Base-by-base conservation (phyloP, 2,329 filamentous ascomycete species). In the Incumbomyces lentus region DNA sequence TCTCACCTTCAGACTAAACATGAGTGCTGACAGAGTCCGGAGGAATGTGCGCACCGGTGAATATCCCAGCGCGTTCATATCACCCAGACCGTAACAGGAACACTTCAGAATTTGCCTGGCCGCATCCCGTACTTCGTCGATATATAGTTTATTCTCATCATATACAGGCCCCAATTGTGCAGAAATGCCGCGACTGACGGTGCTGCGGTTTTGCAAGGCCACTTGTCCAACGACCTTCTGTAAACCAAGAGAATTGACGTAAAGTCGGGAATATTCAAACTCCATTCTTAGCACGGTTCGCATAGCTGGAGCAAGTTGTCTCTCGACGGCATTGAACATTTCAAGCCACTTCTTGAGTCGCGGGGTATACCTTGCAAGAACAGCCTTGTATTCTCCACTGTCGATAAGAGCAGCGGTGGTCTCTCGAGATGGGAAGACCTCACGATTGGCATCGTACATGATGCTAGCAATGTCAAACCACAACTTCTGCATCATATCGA, bases 401-500 rank as follows among this genome's bases (percentile, higher is more conserved):
- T 87, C 82, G 61, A 95, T 93, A 56, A 96, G 80, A 37, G 88
- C 82, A 8, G 86, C 86, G 0, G 92, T 96, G 61, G 89, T 83
- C 53, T 90, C 82, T 49, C 86, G 82, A 13, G 87, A 93, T 22
- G 82, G 78, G 65, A 96, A 98, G 3, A 98, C 73, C 55, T 83
- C 80, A 59, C 93, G 81, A 59, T 96, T 96, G 44, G 86, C 88
- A 55, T 84, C 74, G 58, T 95, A 84, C 84, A 96, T 95, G 51
- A 90, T 80, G 57, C 87, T 84, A 53, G 88, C 94, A 58, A 98
- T 88, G 29, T 87, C 86, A 4, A 89, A 82, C 92, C 92, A 98
- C 63, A 88, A 93, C 64, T 94, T 84, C 48, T 81, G 71, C 57
- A 80, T 77, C 29, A 70, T 64, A 54, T 81, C 77, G 49, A 79